phyloP scores from a whole-genome alignment of 108 stramenopile genomes.

The Fragilaria crotonensis region DNA sequence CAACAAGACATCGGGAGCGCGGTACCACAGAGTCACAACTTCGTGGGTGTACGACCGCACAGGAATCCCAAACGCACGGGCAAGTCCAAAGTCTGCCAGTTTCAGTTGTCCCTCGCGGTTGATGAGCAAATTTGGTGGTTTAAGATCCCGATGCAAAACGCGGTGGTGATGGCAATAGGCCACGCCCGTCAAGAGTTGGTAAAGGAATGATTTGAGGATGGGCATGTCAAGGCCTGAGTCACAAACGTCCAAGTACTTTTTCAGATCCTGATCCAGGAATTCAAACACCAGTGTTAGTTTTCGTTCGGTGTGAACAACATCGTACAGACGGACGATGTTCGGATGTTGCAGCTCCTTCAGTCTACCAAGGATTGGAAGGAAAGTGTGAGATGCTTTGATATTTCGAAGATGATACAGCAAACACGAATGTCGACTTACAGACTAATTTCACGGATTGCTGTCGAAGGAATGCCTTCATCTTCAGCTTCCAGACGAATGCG shows the following conservation, averaged over 20 bases:
- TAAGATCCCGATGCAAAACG: slow-evolving; percentile 95
- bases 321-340: slow-evolving; percentile 95
- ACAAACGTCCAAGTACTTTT: slow-evolving; percentile 94
- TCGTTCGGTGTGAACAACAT: slow-evolving; percentile 97
- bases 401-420: not conserved
- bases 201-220: slow-evolving; percentile 93
- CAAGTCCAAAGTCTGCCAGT: slow-evolving; percentile 99
- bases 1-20: slow-evolving; percentile 97
- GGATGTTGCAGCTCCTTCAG: slow-evolving; percentile 92
- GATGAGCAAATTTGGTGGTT: slow-evolving; percentile 36
- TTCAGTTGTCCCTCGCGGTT: slow-evolving; percentile 87
- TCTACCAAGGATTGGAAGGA: too few relatives aligned
- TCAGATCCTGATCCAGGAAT: slow-evolving; percentile 97
- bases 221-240: slow-evolving; percentile 87
- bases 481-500: slow-evolving; percentile 92
- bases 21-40: slow-evolving; percentile 98
- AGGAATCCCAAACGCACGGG: slow-evolving; percentile 97
- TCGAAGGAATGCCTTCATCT: slow-evolving; percentile 91
- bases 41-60: slow-evolving; percentile 91
- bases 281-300: slow-evolving; percentile 98
- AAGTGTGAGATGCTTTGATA: slow-evolving; percentile 3
- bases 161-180: slow-evolving; percentile 98
- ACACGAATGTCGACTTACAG: slow-evolving; percentile 24
- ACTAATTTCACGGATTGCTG: slow-evolving; percentile 90
- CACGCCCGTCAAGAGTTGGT: slow-evolving; percentile 95